Conservation (phyloP, 2,329 filamentous ascomycete species). For the Calcarisporium arbuscula region DNA sequence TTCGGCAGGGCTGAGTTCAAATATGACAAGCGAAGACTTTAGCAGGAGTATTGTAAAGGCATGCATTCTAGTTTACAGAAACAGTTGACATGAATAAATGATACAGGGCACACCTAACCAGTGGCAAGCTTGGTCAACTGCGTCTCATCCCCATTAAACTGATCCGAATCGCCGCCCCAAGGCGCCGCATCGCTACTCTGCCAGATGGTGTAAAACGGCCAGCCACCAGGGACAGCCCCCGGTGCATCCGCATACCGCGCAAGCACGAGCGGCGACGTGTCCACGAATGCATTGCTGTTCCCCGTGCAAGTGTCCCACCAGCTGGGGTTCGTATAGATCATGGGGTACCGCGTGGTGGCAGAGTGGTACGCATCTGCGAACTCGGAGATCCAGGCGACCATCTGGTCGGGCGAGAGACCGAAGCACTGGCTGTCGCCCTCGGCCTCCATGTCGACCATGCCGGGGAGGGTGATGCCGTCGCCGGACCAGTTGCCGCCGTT, state of each 20-base stretch:
- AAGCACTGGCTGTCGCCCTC: conserved; percentile 32
- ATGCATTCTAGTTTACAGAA: too few relatives aligned
- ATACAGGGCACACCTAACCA: too few relatives aligned
- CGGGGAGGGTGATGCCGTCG: conserved; percentile 48
- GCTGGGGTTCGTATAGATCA: conserved; percentile 44
- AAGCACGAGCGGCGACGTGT: conserved; percentile 39
- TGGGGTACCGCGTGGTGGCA: conserved; percentile 38
- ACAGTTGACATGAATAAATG: too few relatives aligned
- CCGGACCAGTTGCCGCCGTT: conserved; percentile 47
- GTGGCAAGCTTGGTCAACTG: conserved; percentile 2
- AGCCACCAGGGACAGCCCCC: conserved; percentile 42
- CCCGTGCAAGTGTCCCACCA: conserved; percentile 50
- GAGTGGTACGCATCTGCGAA: conserved; percentile 44
- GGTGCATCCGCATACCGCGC: conserved; percentile 33
- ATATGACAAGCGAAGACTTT: too few relatives aligned
- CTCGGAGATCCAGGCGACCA: conserved; percentile 44
- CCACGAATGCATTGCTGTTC: conserved; percentile 37
- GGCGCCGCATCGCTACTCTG: conserved; percentile 42
- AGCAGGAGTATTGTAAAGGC: too few relatives aligned
- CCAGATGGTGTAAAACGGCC: conserved; percentile 49
- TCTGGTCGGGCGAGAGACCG: conserved; percentile 33
- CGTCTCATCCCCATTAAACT: conserved; percentile 38
- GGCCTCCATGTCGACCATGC: conserved; percentile 49
- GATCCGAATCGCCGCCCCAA: conserved; percentile 47
- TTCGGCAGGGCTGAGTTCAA: too few relatives aligned